These are phyloP conservation scores for Kernera saxatilis DNA, from an alignment of 345 rosid genomes.

Conservation along the genomic window DNA sequence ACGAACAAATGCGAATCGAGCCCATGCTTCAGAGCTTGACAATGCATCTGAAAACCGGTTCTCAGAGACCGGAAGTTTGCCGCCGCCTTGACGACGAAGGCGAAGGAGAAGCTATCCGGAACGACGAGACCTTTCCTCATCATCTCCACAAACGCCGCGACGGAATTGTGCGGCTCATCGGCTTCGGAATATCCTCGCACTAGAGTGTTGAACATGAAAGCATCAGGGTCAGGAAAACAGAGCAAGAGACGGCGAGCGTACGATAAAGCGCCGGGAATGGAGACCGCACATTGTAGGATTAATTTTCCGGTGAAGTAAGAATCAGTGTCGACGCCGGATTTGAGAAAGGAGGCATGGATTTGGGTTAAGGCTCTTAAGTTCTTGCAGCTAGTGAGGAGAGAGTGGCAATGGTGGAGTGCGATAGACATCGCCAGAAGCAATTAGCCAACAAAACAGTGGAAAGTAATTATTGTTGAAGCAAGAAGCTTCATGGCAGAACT, in stretches of 20 bases:
- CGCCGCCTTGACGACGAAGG: slow-evolving; percentile 56
- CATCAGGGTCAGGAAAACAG: slow-evolving; percentile 46
- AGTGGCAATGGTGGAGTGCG: slow-evolving; percentile 15
- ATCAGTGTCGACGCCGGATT: slow-evolving; percentile 40
- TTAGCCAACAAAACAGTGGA: not conserved
- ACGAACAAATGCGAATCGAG: slow-evolving; percentile 49
- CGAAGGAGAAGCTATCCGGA: slow-evolving; percentile 71
- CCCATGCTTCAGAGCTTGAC: slow-evolving; percentile 43
- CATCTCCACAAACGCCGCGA: slow-evolving; percentile 42
- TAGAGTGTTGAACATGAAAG: slow-evolving; percentile 69
- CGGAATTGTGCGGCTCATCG: slow-evolving; percentile 35
- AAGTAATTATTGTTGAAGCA: too few relatives aligned
- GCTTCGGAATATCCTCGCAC: slow-evolving; percentile 62
- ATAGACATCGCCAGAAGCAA: not conserved
- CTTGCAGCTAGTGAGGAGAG: slow-evolving; percentile 44
- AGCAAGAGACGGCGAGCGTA: slow-evolving; percentile 47
- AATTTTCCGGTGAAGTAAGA: slow-evolving; percentile 52
- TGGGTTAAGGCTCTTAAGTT: slow-evolving; percentile 44
- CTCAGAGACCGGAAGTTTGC: slow-evolving; percentile 40
- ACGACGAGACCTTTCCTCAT: slow-evolving; percentile 29
- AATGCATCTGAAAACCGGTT: slow-evolving; percentile 54
- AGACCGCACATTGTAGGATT: slow-evolving; percentile 45
- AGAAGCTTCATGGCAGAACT: too few relatives aligned
- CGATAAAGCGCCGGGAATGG: slow-evolving; percentile 37
- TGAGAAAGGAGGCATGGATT: slow-evolving; percentile 45